Evolutionary conservation across 73 alveolate genomes (phyloP).

Genomic region (Uronychia setigera): DNA sequence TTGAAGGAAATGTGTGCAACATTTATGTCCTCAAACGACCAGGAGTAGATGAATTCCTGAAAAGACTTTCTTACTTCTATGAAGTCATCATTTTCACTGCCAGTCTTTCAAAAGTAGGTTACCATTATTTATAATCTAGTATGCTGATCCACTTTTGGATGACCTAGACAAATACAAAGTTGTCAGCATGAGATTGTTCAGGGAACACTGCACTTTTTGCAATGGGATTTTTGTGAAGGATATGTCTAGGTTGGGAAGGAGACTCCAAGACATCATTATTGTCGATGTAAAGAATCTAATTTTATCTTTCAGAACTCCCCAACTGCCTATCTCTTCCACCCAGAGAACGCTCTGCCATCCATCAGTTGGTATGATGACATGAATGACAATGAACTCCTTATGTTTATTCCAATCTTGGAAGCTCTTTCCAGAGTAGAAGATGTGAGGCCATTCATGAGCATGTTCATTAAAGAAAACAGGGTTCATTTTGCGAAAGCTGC

Average conservation of each 20-base stretch:
- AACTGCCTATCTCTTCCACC: conserved; percentile 79
- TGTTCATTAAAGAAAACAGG: conserved; percentile 11
- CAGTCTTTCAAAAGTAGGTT: conserved; percentile 51
- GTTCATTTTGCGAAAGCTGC: conserved; percentile 30
- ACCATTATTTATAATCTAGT: conserved; percentile 13
- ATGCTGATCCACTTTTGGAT: conserved; percentile 92
- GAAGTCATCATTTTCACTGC: conserved; percentile 77
- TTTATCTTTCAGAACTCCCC: conserved; percentile 62
- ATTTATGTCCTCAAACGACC: conserved; percentile 72
- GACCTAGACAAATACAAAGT: conserved; percentile 66
- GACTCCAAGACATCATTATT: conserved; percentile 74
- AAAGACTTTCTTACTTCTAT: conserved; percentile 43
- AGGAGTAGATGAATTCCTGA: conserved; percentile 54
- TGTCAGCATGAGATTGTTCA: conserved; percentile 66
- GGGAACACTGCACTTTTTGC: conserved; percentile 89
- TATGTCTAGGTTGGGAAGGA: conserved; percentile 74
- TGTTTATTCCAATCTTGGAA: conserved; percentile 43
- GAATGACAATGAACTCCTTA: conserved; percentile 72
- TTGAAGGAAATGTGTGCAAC: conserved; percentile 53
- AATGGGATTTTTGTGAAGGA: conserved; percentile 89
- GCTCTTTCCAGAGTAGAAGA: conserved; percentile 57
- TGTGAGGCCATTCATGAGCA: conserved; percentile 45
- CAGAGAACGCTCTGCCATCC: conserved; percentile 89
- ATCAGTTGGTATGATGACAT: conserved; percentile 85
- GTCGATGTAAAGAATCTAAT: conserved; percentile 41